Conservation (phyloP, 2,329 filamentous ascomycete species). For the Paecilomyces formosus region DNA sequence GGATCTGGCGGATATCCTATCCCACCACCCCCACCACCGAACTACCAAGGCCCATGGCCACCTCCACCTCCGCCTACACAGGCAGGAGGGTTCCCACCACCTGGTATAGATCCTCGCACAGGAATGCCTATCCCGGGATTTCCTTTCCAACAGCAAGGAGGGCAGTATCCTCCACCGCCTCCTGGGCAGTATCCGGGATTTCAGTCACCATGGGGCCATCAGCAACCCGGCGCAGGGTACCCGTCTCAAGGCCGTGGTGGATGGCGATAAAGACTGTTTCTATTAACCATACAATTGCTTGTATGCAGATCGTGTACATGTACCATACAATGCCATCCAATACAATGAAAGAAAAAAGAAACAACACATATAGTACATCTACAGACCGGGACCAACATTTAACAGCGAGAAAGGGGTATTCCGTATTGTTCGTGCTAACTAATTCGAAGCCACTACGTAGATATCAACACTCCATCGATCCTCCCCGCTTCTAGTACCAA, state of each 20-base stretch:
- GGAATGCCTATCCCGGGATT: constrained; percentile 13
- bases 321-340: not conserved
- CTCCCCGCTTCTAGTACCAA: not conserved
- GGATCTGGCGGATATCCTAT: constrained; percentile 6
- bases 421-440: not conserved
- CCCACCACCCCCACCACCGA: constrained; percentile 23
- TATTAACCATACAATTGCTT: not conserved
- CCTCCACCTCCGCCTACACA: constrained; percentile 24
- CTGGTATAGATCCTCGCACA: constrained; percentile 7
- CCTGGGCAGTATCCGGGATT: constrained; percentile 23
- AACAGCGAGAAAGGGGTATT: not conserved
- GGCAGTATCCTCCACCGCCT: constrained; percentile 15
- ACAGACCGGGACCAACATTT: not conserved
- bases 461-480: not conserved
- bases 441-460: not conserved
- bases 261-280: not conserved
- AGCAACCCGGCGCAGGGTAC: not conserved
- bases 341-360: not conserved
- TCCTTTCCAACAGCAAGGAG: constrained; percentile 14
- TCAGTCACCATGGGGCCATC: constrained; percentile 9
- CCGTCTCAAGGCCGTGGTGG: constrained; percentile 1
- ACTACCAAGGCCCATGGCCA: constrained; percentile 29
- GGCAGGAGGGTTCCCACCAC: constrained; percentile 6
- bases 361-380: not conserved
- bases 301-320: not conserved